phyloP scores from a whole-genome alignment of 768 basidiomycete species.

The Tylopilus sp. region DNA sequence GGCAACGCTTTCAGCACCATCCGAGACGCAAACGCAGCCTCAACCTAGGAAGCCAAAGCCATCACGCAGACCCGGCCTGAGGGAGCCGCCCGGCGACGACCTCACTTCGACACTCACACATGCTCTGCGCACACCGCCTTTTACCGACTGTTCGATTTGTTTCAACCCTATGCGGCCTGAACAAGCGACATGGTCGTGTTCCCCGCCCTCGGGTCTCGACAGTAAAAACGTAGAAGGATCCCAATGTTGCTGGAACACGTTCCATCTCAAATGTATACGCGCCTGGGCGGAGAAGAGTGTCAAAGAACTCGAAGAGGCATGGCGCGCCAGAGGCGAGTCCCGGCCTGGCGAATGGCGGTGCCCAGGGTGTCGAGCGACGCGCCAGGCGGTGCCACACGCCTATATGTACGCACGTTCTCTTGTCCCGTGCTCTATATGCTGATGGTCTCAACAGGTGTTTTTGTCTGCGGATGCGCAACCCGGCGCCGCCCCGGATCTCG shows the following conservation, averaged over 20 bases:
- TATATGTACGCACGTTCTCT: constrained; percentile 48
- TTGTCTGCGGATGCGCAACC: constrained; percentile 72
- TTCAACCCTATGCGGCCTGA: constrained; percentile 75
- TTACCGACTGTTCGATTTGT: constrained; percentile 80
- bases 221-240: constrained; percentile 24
- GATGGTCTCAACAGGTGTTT: constrained; percentile 59
- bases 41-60: background rate
- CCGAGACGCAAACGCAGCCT: background rate
- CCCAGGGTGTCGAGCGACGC: constrained; percentile 85
- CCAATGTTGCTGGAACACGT: constrained; percentile 85
- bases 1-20: constrained; percentile 31
- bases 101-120: constrained; percentile 72
- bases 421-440: background rate
- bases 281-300: constrained; percentile 86
- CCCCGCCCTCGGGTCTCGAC: constrained; percentile 39
- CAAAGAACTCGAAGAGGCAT: constrained; percentile 69
- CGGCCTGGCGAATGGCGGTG: constrained; percentile 84
- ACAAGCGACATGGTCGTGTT: constrained; percentile 87
- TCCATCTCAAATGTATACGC: constrained; percentile 86
- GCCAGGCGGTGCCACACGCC: constrained; percentile 59
- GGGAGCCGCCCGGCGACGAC: constrained; percentile 45
- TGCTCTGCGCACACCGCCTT: constrained; percentile 65
- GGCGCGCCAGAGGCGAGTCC: constrained; percentile 66
- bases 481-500: constrained; percentile 62
- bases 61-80: constrained; percentile 4